These are phyloP conservation scores for Alternaria ventricosa DNA, from an alignment of 2,329 filamentous ascomycete species.

Conservation along the genomic window DNA sequence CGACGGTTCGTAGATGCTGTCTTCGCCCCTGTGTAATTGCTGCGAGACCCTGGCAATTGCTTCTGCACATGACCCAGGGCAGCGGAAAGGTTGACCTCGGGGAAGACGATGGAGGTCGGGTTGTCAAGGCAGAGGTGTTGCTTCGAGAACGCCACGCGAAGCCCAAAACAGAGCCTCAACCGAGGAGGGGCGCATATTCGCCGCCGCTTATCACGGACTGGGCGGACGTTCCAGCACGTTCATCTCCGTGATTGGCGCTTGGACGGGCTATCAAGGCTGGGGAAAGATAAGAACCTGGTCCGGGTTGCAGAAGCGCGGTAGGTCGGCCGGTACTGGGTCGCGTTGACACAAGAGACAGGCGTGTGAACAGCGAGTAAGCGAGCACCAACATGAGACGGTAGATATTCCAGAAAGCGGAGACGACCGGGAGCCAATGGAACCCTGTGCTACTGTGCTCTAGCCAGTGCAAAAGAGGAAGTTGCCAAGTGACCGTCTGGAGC, in stretches of 20 bases:
- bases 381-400: slow-evolving; percentile 16
- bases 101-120: slow-evolving; percentile 35
- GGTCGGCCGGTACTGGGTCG: slow-evolving; percentile 20
- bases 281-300: slow-evolving; percentile 42
- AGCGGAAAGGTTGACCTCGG: slow-evolving; percentile 22
- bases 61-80: slow-evolving; percentile 4
- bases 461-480: slow-evolving; percentile 46
- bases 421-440: slow-evolving; percentile 41
- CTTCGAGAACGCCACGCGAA: slow-evolving; percentile 41
- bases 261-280: slow-evolving; percentile 28
- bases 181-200: slow-evolving; percentile 44
- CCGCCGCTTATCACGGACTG: slow-evolving; percentile 46
- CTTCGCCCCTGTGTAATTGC: neutral
- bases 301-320: slow-evolving; percentile 30
- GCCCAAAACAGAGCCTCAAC: slow-evolving; percentile 40
- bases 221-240: slow-evolving; percentile 20
- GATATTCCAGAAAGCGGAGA: slow-evolving; percentile 34
- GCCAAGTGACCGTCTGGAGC: slow-evolving; percentile 36
- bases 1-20: neutral
- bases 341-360: slow-evolving; percentile 24
- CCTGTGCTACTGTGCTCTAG: slow-evolving; percentile 14
- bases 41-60: neutral
- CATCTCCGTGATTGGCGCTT: slow-evolving; percentile 22
- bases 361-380: slow-evolving; percentile 30
- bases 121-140: slow-evolving; percentile 20